Conservation (phyloP, 169 alveolate species). For the Eimeria brunetti region DNA sequence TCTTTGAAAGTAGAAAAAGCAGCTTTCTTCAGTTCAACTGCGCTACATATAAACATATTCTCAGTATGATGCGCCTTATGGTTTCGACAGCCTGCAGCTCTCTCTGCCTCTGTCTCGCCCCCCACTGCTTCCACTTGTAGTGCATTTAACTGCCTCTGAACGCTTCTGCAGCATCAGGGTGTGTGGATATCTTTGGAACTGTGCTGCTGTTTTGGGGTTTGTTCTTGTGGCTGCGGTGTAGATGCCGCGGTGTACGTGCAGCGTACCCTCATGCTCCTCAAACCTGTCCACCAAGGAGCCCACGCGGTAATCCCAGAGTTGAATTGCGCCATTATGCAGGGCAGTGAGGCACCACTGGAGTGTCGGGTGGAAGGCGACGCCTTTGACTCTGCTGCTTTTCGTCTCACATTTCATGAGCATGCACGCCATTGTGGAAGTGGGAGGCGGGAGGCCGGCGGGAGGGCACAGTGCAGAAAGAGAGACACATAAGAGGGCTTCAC, state of each 20-base stretch:
- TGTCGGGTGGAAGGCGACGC: slow-evolving; percentile 97
- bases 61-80: not conserved
- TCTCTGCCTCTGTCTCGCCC: not conserved
- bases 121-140: not conserved
- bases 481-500: slow-evolving; percentile 44
- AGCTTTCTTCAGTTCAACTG: not conserved
- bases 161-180: not conserved
- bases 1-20: not conserved
- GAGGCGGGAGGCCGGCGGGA: slow-evolving; percentile 20
- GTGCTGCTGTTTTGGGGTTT: not conserved
- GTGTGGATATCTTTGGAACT: not conserved
- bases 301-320: slow-evolving; percentile 95
- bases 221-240: not conserved
- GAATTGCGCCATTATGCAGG: slow-evolving; percentile 96
- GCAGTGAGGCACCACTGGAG: slow-evolving; percentile 97
- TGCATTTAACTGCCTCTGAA: not conserved
- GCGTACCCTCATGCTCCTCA: slow-evolving; percentile 83
- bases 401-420: slow-evolving; percentile 96
- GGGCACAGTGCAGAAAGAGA: slow-evolving; percentile 16
- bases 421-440: slow-evolving; percentile 74
- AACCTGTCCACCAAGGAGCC: slow-evolving; percentile 86
- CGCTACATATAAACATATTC: not conserved
- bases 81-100: not conserved
- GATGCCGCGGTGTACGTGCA: not conserved
- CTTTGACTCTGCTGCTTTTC: slow-evolving; percentile 97